Base-by-base conservation (phyloP, 1,139 yeast genomes). In the Scheffersomyces quercinus region DNA sequence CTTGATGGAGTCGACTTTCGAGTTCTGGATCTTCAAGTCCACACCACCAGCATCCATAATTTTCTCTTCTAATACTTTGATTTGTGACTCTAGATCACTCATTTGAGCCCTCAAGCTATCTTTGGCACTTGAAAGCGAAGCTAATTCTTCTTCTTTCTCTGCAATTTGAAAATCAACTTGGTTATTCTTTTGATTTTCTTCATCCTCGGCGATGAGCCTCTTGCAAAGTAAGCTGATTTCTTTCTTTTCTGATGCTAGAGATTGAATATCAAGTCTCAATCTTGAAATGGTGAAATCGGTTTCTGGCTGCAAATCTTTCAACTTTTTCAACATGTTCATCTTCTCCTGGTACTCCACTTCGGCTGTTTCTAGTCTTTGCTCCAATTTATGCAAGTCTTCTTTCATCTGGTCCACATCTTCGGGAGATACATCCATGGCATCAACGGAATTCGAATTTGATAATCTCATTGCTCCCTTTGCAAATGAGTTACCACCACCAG, bases 31-130 rank as follows among this genome's bases (percentile, higher is more conserved):
- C 44, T 91, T 82, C 51, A 93, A 73, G 50, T 84, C 84, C 10
- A 88, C 85, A 51, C 99, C 99, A 42, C 99, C 99, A 42, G 90
- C 86, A 46, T 87, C 85, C 88, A 91, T 82, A 31, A 95, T 88
- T 58, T 84, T 77, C 45, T 84, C 88, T 54, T 89, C 91, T 6
- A 90, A 66, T 0, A 56, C 71, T 11, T 75, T 71, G 36, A 91
- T 86, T 45, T 77, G 74, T 7, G 65, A 57, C 49, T 87, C 91
- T 20, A 84, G 66, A 15, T 77, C 83, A 32, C 70, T 64, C 57
- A 90, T 82, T 54, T 82, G 81, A 1, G 69, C 65, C 52, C 78
- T 75, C 15, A 89, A 63, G 8, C 67, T 62, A 0, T 60, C 61
- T 39, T 70, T 69, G 37, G 81, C 83, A 2, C 46, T 40, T 3